Base-by-base conservation (phyloP, 768 basidiomycete species). In the Phlegmacium glaucopus region DNA sequence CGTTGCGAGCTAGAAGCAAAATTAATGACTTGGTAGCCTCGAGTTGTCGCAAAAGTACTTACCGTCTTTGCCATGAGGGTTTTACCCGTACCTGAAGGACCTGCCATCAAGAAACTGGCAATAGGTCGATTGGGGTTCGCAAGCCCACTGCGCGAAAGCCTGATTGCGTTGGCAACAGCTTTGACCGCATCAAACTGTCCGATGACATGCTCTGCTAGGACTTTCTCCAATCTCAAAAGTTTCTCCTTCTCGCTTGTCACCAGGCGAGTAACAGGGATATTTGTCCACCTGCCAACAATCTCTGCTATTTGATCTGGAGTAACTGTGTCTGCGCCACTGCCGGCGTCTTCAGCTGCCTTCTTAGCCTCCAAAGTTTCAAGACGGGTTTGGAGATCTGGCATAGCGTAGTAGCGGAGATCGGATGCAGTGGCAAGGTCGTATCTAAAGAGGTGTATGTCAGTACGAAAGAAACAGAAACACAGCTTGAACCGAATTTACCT, bases 171-270 rank as follows among this genome's bases (percentile, higher is more conserved):
- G 9, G 93, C 87, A 28, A 97, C 92, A 4, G 95, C 86, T 58
- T 85, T 89, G 53, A 96, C 87, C 4, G 94, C 94, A 54, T 94
- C 88, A 1, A 80, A 80, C 64, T 98, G 95, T 1, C 95, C 94
- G 38, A 97, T 84, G 15, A 97, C 91, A 30, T 78, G 81, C 45
- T 76, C 68, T 17, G 80, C 72, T 34, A 99, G 72, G 29, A 87
- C 78, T 62, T 85, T 87, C 68, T 98, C 95, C 86, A 98, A 83
- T 59, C 75, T 72, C 34, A 93, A 67, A 22, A 93, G 70, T 66
- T 95, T 94, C 62, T 97, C 92, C 66, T 84, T 86, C 70, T 98
- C 90, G 1, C 88, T 82, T n/a, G 87, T 86, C 72, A 92, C 78
- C 32, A 96, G 72, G 16, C 87, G 77, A 25, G 87, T 88, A 10